These are phyloP conservation scores for Vitis hybrid DNA, from an alignment of 177 flowering plant species.

Conservation along the genomic window DNA sequence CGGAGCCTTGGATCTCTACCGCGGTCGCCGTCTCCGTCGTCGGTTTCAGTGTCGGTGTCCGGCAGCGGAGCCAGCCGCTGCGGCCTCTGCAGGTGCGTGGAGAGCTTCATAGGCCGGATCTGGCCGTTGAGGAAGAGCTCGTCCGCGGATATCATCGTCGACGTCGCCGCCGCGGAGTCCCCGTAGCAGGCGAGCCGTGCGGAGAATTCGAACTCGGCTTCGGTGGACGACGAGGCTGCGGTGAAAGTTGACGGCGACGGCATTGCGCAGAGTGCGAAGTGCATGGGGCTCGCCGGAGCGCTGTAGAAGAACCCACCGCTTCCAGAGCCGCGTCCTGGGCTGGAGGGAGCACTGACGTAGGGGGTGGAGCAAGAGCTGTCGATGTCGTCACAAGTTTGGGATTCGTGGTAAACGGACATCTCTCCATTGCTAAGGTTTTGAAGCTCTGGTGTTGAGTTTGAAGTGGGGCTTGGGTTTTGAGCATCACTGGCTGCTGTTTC, in stretches of 20 bases:
- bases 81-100: conserved; percentile 52
- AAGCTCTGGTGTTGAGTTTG: conserved; percentile 4
- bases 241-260: not conserved
- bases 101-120: conserved; percentile 74
- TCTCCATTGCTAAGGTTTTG: conserved; percentile 16
- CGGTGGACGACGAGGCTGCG: not conserved
- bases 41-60: conserved; percentile 33
- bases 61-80: conserved; percentile 46
- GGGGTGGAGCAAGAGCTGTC: conserved; percentile 57
- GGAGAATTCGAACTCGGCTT: conserved; percentile 40
- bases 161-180: conserved; percentile 16
- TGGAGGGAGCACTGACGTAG: conserved; percentile 55
- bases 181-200: conserved; percentile 24
- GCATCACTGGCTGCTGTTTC: not conserved
- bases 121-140: conserved; percentile 67
- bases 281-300: conserved; percentile 61
- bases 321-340: conserved; percentile 41
- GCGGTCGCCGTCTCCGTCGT: conserved; percentile 18
- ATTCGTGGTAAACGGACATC: not conserved
- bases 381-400: conserved; percentile 22
- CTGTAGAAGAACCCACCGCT: conserved; percentile 49
- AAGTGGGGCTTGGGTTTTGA: not conserved
- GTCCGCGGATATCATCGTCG: conserved; percentile 58
- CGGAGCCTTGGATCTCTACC: conserved; percentile 47
- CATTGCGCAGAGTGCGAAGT: conserved; percentile 18